Base-by-base conservation (phyloP, 2,329 filamentous ascomycete genomes). In the Aspergillus sp. region DNA sequence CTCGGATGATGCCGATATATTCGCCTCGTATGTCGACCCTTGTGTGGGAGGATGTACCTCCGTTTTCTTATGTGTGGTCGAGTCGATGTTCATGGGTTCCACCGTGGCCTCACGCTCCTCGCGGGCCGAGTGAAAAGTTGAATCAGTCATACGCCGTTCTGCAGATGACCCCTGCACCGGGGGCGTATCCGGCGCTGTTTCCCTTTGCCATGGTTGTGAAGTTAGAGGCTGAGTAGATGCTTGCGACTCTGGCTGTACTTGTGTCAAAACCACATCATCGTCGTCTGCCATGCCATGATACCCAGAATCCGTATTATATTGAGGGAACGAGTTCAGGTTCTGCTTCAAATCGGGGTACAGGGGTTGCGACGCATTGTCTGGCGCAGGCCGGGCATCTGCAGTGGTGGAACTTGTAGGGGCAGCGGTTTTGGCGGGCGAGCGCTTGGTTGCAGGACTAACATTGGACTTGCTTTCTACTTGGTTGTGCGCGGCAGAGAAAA, bases 101-200 rank as follows among this genome's bases (percentile, higher is more conserved):
- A 62, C 60, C 1, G 64, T 70, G 49, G 64, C 56, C 47, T 54
- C 62, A 26, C 66, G 61, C 41, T 70, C 57, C 51, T 72, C 69
- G 44, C 61, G 64, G 7, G 72, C 72, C 6, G 72, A 74, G 48
- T 74, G 71, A 52, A 74, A 74, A 1, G 71, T 73, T 27, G 63
- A 65, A 41, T 71, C 70, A 7, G 69, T 68, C 7, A 66, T 69
- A 44, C 69, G 66, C 42, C 66, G 59, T 36, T 61, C 61, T 33
- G 59, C 48, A 2, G 61, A 63, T 5, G 55, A 48, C 30, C 61
- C 60, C 9, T 52, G 51, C 10, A 51, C 51, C 35, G 53, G 51
- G 19, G 52, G 48, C 29, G 51, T 50, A 4, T 46, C 41, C 36
- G 29, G 47, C 19, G 39, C 49, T 5, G 57, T 53, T 29, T 61